Evolutionary conservation across 352 stramenopile species (phyloP), one percentile per base, ranked within the genome.

Genomic region (Pythium angustatum): DNA sequence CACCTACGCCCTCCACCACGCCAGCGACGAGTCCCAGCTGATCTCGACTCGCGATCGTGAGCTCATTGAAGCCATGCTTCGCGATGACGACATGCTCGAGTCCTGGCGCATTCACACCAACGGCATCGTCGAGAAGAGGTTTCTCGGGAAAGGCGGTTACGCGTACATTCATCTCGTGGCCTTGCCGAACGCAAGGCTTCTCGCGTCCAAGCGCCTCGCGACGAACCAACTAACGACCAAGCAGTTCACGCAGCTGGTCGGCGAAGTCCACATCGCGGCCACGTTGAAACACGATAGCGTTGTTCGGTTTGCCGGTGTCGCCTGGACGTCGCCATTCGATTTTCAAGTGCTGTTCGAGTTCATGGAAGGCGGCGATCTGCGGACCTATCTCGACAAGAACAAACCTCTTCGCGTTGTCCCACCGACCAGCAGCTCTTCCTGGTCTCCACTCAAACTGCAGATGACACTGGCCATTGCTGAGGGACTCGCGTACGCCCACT

Each of bases 341-440:
- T 6, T 71, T 3, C 52, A 58, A 34, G 50, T 54, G 30, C 15
- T 72, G 26, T 65, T 48, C 21, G 53, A 67, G 59, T 68, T 58
- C 40, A 68, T 71, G 58, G 17, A 51, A 21, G 52, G 61, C 28
- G 66, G 62, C n/a, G 45, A 65, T 22, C 30, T 65, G 30, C 55
- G 55, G 8, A 33, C 28, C 24, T 52, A 33, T n/a, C 41, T 62
- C 11, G 31, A 59, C 33, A 19, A 10, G 19, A 8, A 44, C 49
- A 14, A 57, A 41, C n/a, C n/a, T n/a, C n/a, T n/a, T n/a, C n/a
- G n/a, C n/a, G n/a, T n/a, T n/a, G n/a, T n/a, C n/a, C n/a, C n/a
- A n/a, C 10, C 15, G 19, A 7, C 19, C 19, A 21, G 9, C 4
- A 17, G 5, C 26, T 12, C 6, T 31, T 45, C 49, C 27, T 41